phyloP scores from a whole-genome alignment of 257 asterid genomes.

The Fraxinus excelsior region DNA sequence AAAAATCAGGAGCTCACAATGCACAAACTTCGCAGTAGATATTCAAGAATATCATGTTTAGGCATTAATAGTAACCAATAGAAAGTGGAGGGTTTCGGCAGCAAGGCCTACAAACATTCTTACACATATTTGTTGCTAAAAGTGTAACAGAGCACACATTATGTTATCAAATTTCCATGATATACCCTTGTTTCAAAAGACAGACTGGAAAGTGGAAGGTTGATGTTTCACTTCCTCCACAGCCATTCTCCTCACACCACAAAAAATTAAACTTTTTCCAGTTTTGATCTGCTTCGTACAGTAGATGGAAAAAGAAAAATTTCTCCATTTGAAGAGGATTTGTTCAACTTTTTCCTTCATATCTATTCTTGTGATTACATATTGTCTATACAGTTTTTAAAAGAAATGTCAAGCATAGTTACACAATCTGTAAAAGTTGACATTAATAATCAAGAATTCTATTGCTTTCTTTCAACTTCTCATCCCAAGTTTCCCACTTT shows the following conservation, averaged over 20 bases:
- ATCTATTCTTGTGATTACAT: constrained; percentile 20
- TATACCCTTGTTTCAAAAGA: constrained; percentile 7
- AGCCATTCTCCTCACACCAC: constrained; percentile 12
- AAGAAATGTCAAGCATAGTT: constrained; percentile 8
- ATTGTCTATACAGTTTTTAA: not conserved
- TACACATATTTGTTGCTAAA: constrained; percentile 10
- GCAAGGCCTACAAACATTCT: not conserved
- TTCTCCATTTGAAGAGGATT: constrained; percentile 14
- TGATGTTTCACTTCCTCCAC: not conserved
- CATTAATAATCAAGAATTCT: not conserved
- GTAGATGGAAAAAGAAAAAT: constrained; percentile 18
- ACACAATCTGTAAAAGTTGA: constrained; percentile 7
- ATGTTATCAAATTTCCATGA: not conserved
- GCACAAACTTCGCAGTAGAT: constrained; percentile 15
- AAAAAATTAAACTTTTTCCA: not conserved
- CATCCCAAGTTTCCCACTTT: constrained; percentile 17
- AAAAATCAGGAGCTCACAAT: constrained; percentile 15
- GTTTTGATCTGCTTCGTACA: constrained; percentile 10
- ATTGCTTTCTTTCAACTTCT: not conserved
- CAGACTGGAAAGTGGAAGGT: not conserved
- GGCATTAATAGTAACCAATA: constrained; percentile 4
- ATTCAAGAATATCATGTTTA: constrained; percentile 1
- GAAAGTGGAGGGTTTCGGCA: constrained; percentile 2
- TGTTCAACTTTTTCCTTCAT: not conserved
- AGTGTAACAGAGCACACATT: not conserved